Evolutionary conservation across 306 rosid genomes (phyloP).

Genomic region (Cucumis sativus): Cucumber_9930_V3 NC_026656.2:22958501-22959000

Average conservation of each 20-base stretch:
- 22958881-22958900: conserved; percentile 94
- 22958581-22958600: conserved; percentile 71
- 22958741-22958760: not conserved
- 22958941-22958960: conserved; percentile 95
- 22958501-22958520: conserved; percentile 78
- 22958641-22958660: conserved; percentile 91
- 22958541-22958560: conserved; percentile 86
- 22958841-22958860: conserved; percentile 77
- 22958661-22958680: conserved; percentile 98
- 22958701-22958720: not conserved
- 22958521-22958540: conserved; percentile 91
- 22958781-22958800: not conserved
- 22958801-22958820: not conserved
- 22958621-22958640: conserved; percentile 93
- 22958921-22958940: conserved; percentile 97
- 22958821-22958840: not conserved
- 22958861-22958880: conserved; percentile 75
- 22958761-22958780: not conserved
- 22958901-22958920: conserved; percentile 94
- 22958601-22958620: conserved; percentile 79
- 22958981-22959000: conserved; percentile 95
- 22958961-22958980: conserved; percentile 97
- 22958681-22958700: conserved; percentile 26
- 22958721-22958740: not conserved
- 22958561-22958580: conserved; percentile 85